Conservation (phyloP, 441 rosid genomes). For the Pelargonium citronellum region DNA sequence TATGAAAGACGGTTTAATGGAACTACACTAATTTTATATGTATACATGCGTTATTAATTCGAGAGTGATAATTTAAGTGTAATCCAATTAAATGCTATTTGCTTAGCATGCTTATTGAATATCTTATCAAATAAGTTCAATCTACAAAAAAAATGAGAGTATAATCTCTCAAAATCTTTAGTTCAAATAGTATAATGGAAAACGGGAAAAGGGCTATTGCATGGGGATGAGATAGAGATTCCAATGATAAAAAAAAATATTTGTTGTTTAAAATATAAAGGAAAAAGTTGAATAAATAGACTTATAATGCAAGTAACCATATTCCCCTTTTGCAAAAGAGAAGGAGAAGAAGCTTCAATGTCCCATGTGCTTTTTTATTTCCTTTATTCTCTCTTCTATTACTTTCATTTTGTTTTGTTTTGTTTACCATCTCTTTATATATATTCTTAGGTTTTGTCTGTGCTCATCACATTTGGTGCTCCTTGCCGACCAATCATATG, state of each 20-base stretch:
- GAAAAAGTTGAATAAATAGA: constrained; percentile 15
- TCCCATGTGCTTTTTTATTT: constrained; percentile 19
- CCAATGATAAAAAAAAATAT: background rate
- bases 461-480: too few species aligned
- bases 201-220: background rate
- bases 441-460: too few species aligned
- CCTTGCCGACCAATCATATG: too few species aligned
- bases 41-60: too few species aligned
- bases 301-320: constrained; percentile 26
- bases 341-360: constrained; percentile 5
- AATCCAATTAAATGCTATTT: too few species aligned
- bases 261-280: background rate
- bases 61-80: too few species aligned
- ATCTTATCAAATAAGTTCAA: too few species aligned
- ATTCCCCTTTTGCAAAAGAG: constrained; percentile 20
- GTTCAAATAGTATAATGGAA: background rate
- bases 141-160: too few species aligned
- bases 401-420: constrained; percentile 13
- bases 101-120: too few species aligned
- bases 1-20: too few species aligned
- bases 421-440: background rate
- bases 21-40: too few species aligned
- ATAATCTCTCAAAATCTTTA: background rate
- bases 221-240: constrained; percentile 5
- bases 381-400: constrained; percentile 1